These are phyloP conservation scores for Cutaneotrichosporon dermatis DNA, from an alignment of 1,284 basidiomycete genomes.

Conservation along the genomic window DNA sequence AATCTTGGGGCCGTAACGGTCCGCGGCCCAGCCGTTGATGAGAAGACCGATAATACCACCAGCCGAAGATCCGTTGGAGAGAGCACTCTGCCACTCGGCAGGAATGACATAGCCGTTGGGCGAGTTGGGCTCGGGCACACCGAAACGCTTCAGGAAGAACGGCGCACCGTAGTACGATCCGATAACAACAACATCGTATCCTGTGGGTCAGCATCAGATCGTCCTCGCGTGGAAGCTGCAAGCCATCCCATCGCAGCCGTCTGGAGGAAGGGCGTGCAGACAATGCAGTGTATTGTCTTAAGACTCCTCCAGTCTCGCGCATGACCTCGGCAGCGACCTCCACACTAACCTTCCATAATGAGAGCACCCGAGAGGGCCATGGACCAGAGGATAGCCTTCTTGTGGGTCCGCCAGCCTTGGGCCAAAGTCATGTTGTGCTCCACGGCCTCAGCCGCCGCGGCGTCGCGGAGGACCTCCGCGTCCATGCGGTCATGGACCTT, in stretches of 20 bases:
- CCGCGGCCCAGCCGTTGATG: conserved; percentile 26
- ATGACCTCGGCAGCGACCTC: too few relatives aligned
- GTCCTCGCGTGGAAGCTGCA: too few relatives aligned
- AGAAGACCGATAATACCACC: conserved; percentile 17
- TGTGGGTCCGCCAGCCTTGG: conserved; percentile 49
- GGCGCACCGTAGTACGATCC: conserved; percentile 47
- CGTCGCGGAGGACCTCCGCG: not conserved
- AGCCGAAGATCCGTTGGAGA: conserved; percentile 21
- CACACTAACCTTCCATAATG: conserved; percentile 22
- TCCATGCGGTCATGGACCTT: not conserved
- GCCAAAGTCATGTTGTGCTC: not conserved
- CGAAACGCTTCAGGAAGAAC: conserved; percentile 30
- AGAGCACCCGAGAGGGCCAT: conserved; percentile 42
- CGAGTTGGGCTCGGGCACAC: conserved; percentile 10
- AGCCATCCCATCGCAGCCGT: too few relatives aligned
- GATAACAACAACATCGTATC: conserved; percentile 3
- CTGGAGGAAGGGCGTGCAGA: too few relatives aligned
- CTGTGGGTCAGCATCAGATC: too few relatives aligned
- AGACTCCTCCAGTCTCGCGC: too few relatives aligned
- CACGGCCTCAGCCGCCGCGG: not conserved
- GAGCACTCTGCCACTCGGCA: conserved; percentile 25
- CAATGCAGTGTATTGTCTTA: too few relatives aligned
- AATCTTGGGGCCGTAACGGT: conserved; percentile 21
- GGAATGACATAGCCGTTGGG: conserved; percentile 10
- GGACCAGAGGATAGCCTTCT: conserved; percentile 50